Conservation (phyloP, 768 basidiomycete species). For the Pleurotus djamor region DNA sequence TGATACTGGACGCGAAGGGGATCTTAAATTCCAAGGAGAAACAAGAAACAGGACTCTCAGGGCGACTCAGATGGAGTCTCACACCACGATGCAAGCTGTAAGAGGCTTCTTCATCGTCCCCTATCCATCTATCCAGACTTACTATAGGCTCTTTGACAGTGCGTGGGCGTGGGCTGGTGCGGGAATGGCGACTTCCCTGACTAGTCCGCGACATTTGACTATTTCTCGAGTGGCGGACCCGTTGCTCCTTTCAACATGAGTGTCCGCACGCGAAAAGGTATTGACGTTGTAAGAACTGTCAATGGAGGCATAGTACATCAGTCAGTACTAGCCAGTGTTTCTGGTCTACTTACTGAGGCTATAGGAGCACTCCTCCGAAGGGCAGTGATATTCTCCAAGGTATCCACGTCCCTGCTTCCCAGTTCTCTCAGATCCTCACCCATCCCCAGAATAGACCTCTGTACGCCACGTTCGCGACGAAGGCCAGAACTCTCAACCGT, state of each 20-base stretch:
- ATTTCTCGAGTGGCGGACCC: neutral
- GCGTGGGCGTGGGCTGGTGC: no score
- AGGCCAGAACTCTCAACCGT: neutral
- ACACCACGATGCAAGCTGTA: neutral
- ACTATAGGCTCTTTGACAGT: no score
- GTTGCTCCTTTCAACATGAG: no score
- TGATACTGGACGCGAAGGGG: neutral
- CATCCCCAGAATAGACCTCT: neutral
- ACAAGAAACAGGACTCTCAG: neutral
- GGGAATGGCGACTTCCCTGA: neutral
- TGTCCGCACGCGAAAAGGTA: neutral
- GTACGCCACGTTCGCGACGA: neutral
- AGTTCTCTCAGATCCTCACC: neutral
- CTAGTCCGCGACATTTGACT: neutral
- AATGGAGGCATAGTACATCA: neutral
- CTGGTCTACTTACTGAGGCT: neutral
- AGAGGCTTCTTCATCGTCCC: neutral
- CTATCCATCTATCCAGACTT: neutral
- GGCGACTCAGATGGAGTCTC: neutral
- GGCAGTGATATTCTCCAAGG: neutral
- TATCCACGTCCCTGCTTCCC: neutral
- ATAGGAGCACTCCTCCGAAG: neutral
- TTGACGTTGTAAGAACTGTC: neutral
- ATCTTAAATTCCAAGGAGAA: neutral
- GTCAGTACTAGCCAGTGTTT: neutral